Evolutionary conservation across 2,329 filamentous ascomycete species (phyloP).

Genomic region (Venturiaceae sp.): DNA sequence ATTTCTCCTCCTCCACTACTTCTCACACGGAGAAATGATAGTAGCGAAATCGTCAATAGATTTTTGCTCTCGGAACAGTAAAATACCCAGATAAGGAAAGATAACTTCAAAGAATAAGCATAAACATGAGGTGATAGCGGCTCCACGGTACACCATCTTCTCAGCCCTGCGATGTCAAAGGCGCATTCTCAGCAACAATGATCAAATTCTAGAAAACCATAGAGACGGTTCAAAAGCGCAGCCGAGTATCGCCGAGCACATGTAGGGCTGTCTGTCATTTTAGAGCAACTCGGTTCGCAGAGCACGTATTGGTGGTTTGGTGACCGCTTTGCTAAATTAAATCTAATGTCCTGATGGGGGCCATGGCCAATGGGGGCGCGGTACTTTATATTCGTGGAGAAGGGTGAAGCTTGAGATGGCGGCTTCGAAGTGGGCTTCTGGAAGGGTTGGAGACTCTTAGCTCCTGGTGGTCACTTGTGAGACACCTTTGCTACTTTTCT

Average conservation of each 20-base stretch:
- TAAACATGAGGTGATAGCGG: not conserved
- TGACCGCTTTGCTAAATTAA: not conserved
- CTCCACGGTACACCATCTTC: not conserved
- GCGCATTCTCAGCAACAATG: too few relatives aligned
- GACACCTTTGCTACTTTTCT: not conserved
- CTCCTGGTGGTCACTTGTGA: not conserved
- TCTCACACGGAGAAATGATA: not conserved
- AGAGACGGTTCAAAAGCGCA: too few relatives aligned
- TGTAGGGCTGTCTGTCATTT: not conserved
- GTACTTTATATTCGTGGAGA: not conserved
- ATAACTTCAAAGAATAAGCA: not conserved
- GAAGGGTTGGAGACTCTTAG: not conserved
- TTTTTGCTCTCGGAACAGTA: too few relatives aligned
- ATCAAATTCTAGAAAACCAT: too few relatives aligned
- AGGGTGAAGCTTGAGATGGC: not conserved
- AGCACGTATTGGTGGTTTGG: not conserved
- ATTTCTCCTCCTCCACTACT: not conserved
- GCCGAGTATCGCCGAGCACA: not conserved
- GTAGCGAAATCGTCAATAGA: not conserved
- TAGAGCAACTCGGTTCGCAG: not conserved
- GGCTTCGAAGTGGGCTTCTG: not conserved
- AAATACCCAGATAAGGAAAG: not conserved
- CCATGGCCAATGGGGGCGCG: not conserved
- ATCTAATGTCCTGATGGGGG: not conserved
- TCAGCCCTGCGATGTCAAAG: not conserved